A percentile compares a stretch with the other conserved stretches of the same genome.
Evolutionary conservation across 192 early-diverging fungal species (phyloP).

Genomic region (Linnemannia elongata): DNA sequence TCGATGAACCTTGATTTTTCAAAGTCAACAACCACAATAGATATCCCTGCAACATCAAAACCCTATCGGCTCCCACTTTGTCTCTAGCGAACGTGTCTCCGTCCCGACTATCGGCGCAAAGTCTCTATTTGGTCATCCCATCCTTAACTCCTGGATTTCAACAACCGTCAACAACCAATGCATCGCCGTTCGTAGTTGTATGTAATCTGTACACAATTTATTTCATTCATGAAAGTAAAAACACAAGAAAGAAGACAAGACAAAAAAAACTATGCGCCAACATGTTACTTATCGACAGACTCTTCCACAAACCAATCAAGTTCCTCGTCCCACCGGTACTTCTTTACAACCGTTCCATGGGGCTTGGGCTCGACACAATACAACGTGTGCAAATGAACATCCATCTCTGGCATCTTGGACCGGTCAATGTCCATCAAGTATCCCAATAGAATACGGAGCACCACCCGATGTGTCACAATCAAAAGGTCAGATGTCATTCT

Average conservation of each 20-base stretch:
- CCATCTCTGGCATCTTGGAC: constrained; percentile 83
- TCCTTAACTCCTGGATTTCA: not conserved
- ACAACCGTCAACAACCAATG: not conserved
- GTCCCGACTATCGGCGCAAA: constrained; percentile 4
- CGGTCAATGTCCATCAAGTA: constrained; percentile 91
- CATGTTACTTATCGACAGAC: constrained; percentile 6
- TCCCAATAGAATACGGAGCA: constrained; percentile 89
- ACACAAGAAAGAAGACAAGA: not conserved
- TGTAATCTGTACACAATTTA: not conserved
- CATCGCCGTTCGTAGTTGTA: not conserved
- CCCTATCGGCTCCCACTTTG: not conserved
- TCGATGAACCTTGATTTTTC: not conserved
- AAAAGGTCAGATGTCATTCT: constrained; percentile 89
- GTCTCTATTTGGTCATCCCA: constrained; percentile 1
- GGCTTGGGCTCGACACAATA: constrained; percentile 88
- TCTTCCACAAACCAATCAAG: constrained; percentile 52
- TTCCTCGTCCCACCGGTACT: constrained; percentile 44
- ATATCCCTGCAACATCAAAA: not conserved
- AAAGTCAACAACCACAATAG: not conserved
- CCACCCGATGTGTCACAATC: constrained; percentile 94
- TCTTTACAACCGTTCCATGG: constrained; percentile 74
- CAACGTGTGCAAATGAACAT: constrained; percentile 85
- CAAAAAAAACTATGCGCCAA: not conserved
- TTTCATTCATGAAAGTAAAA: not conserved
- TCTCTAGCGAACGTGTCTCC: too few relatives aligned